Conservation (phyloP, 768 basidiomycete genomes). For the Xerocomellus dryophilus region DNA sequence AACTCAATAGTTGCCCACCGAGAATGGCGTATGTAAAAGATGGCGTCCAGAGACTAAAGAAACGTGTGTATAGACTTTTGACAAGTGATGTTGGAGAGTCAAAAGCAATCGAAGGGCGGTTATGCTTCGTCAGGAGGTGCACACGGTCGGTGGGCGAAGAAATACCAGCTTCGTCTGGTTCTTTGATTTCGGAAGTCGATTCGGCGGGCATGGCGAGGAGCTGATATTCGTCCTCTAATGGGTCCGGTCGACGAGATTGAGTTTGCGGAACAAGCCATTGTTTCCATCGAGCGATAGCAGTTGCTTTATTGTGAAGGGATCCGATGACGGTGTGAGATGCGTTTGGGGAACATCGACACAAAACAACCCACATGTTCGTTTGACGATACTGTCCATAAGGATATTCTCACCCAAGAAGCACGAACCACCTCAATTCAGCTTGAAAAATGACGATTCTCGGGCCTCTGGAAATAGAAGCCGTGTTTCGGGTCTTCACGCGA, state of each 20-base stretch:
- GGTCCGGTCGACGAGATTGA: conserved; percentile 8
- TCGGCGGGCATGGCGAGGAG: conserved; percentile 13
- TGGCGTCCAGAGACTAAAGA: conserved; percentile 29
- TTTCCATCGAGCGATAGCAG: conserved; percentile 12
- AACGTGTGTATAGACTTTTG: conserved; percentile 17
- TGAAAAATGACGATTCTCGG: not conserved
- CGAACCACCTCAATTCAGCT: not conserved
- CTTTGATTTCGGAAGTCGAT: conserved; percentile 6
- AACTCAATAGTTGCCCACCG: conserved; percentile 28
- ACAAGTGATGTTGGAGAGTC: conserved; percentile 22
- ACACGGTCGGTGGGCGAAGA: not conserved
- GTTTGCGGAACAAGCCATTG: conserved; percentile 10
- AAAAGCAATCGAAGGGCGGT: conserved; percentile 15
- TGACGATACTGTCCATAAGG: conserved; percentile 10
- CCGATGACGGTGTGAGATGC: not conserved
- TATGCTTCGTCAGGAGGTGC: not conserved
- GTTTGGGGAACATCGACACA: not conserved
- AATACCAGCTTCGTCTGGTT: conserved; percentile 1
- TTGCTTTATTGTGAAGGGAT: conserved; percentile 3
- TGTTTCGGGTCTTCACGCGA: not conserved
- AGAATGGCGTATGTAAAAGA: conserved; percentile 27
- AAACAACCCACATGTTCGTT: conserved; percentile 12
- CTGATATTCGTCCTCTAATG: conserved; percentile 22
- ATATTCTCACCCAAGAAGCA: not conserved
- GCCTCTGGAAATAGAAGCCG: not conserved